These are phyloP conservation scores for Paramecium primaurelia DNA, from an alignment of 73 alveolate genomes.

Conservation along the genomic window DNA sequence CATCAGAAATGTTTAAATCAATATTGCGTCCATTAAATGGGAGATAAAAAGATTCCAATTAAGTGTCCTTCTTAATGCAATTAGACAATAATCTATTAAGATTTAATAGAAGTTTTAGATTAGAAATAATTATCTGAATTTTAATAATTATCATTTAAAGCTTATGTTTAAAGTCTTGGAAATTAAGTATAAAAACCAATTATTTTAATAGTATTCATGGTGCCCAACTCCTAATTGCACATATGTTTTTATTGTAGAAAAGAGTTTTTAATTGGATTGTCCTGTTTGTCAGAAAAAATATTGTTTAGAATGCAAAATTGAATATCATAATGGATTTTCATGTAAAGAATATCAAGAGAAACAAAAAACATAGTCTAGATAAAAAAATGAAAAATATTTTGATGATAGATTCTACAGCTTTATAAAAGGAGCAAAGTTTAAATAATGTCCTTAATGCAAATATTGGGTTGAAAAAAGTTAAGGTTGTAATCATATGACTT, in stretches of 20 bases:
- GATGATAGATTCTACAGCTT: slow-evolving; percentile 51
- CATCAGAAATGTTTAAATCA: slow-evolving; percentile 64
- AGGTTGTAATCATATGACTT: slow-evolving; percentile 69
- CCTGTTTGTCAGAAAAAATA: slow-evolving; percentile 65
- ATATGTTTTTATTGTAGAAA: slow-evolving; percentile 54
- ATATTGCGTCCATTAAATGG: not conserved
- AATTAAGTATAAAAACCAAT: not conserved
- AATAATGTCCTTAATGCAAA: slow-evolving; percentile 59
- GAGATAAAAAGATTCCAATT: not conserved
- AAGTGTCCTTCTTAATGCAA: slow-evolving; percentile 66
- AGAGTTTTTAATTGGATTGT: slow-evolving; percentile 46
- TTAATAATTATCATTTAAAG: not conserved
- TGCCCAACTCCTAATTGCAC: slow-evolving; percentile 82
- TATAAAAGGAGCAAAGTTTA: slow-evolving; percentile 60
- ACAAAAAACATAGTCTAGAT: not conserved
- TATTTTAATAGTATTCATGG: slow-evolving; percentile 50
- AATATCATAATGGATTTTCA: slow-evolving; percentile 60
- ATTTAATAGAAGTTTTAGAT: slow-evolving; percentile 52
- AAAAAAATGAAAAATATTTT: not conserved
- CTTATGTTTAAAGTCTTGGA: slow-evolving; percentile 52
- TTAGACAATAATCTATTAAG: slow-evolving; percentile 22
- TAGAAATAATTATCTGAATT: slow-evolving; percentile 10
- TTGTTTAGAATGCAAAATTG: slow-evolving; percentile 68
- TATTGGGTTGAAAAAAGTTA: slow-evolving; percentile 63
- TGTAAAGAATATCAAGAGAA: slow-evolving; percentile 63